Evolutionary conservation across 2,329 filamentous ascomycete genomes (phyloP).

Genomic region (Periconia digitata): DNA sequence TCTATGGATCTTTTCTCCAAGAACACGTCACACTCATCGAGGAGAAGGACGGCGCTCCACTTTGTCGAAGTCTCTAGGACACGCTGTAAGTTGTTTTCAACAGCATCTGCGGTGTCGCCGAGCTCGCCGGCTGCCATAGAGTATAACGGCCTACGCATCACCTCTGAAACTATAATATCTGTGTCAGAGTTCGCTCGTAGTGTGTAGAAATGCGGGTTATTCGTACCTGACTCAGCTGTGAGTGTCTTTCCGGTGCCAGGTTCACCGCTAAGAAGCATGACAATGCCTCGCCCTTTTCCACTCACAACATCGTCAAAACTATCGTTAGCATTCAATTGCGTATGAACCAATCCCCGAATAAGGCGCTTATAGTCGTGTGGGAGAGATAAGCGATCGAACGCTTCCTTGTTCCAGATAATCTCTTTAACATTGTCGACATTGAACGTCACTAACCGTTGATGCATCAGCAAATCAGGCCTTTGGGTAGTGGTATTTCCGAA

Average conservation of each 20-base stretch:
- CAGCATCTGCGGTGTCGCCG: conserved; percentile 43
- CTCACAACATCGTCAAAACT: conserved; percentile 70
- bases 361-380: conserved; percentile 59
- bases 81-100: conserved; percentile 49
- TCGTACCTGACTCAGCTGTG: conserved; percentile 58
- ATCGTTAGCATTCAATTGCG: conserved; percentile 74
- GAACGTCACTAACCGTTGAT: too few relatives aligned
- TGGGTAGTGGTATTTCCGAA: too few relatives aligned
- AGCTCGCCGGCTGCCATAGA: conserved; percentile 54
- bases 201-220: too few relatives aligned
- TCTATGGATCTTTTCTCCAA: conserved; percentile 22
- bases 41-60: conserved; percentile 54
- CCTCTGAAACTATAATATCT: conserved; percentile 48
- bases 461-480: too few relatives aligned
- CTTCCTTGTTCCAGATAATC: conserved; percentile 45
- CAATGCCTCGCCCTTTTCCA: conserved; percentile 83
- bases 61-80: conserved; percentile 51
- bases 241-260: conserved; percentile 87
- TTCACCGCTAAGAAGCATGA: conserved; percentile 77
- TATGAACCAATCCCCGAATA: conserved; percentile 77
- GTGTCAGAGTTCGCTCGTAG: too few relatives aligned
- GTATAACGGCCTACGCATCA: conserved; percentile 54
- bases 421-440: too few relatives aligned
- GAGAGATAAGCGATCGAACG: conserved; percentile 48
- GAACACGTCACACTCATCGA: conserved; percentile 53